Evolutionary conservation across 2,329 filamentous ascomycete genomes (phyloP), one percentile per base, ranked within the genome.

Genomic region (Alternaria sp.): DNA sequence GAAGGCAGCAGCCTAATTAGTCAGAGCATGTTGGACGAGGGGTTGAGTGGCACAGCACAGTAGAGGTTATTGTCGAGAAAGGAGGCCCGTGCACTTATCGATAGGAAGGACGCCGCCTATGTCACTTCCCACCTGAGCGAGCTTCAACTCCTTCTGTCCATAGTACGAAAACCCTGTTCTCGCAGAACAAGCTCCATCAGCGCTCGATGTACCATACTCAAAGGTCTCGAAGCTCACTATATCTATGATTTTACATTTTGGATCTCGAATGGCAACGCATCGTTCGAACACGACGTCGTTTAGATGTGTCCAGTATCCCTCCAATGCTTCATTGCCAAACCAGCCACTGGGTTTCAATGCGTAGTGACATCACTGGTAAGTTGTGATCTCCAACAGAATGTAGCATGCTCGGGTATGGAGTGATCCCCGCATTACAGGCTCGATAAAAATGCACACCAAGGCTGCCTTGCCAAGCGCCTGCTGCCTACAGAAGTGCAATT

Each of bases 401-500:
- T 22, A 22, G 20, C 30, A 16, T 11, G 2, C 3, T 11, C 28
- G 25, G 6, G 25, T 25, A 20, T 28, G 3, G 32, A 10, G 18
- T 30, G 46, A 22, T 11, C 46, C 18, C 30, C 12, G 12, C 30
- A 25, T 36, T 25, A 36, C 27, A 27, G 41, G 22, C 16, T 44
- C n/a, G 25, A 22, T 20, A 34, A 28, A 38, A 28, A 5, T 41
- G 46, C 20, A 57, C 18, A 30, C 11, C 38, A 22, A 14, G 38
- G 18, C 38, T 20, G 36, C 18, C 16, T 25, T 52, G 46, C 46
- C 46, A 52, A 57, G 54, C 54, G 46, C 54, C 28, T 51, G 46
- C 38, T 57, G 36, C 54, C 46, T 57, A 43, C 30, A 16, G 49
- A 10, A 28, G 34, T 40, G 34, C 22, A 52, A 22, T 40, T 28